Evolutionary conservation across 371 early-diverging fungal species (phyloP).

Genomic region (Apophysomyces sp.): DNA sequence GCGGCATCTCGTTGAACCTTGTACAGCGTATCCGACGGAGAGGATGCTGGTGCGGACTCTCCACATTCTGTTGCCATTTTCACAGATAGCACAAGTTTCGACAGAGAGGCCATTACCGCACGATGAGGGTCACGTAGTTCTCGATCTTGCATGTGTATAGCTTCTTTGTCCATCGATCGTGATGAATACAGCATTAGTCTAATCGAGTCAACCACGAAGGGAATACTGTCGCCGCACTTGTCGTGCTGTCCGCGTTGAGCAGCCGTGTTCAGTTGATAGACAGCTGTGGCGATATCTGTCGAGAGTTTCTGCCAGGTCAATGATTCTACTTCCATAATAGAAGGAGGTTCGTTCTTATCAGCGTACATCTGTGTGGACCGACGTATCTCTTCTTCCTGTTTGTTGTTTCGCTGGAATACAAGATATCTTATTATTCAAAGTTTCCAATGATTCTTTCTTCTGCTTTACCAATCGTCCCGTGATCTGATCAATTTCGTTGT

Average conservation of each 20-base stretch:
- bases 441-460: neutral
- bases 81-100: conserved; percentile 79
- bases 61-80: conserved; percentile 64
- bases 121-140: conserved; percentile 63
- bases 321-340: neutral
- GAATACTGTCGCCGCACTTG: conserved; percentile 16
- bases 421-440: neutral
- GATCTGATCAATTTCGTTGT: conserved; percentile 37
- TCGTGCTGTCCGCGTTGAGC: conserved; percentile 46
- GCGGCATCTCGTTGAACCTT: conserved; percentile 44
- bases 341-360: neutral
- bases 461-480: conserved; percentile 37
- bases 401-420: neutral
- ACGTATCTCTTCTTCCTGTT: conserved; percentile 4
- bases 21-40: conserved; percentile 48
- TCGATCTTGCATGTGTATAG: conserved; percentile 52
- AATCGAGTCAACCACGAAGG: conserved; percentile 70
- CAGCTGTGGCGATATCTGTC: conserved; percentile 60
- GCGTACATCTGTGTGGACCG: neutral
- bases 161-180: conserved; percentile 65
- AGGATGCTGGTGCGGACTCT: conserved; percentile 51
- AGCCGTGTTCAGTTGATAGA: conserved; percentile 60
- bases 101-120: conserved; percentile 73
- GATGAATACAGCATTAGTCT: conserved; percentile 82
- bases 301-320: conserved; percentile 36